Conservation (phyloP, 2,329 filamentous ascomycete genomes). For the Penicillium sclerotigenum region DNA sequence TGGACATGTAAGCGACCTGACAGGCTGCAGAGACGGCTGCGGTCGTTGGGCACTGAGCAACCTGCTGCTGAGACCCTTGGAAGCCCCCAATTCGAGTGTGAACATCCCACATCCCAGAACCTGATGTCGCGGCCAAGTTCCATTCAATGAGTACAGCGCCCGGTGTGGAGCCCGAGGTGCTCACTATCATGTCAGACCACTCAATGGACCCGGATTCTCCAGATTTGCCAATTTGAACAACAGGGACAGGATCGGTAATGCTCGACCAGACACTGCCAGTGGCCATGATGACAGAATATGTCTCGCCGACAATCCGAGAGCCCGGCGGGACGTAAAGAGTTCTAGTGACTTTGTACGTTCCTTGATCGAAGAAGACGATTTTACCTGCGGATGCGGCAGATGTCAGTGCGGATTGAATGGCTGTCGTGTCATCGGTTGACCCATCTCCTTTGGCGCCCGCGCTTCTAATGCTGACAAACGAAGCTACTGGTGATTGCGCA, state of each 20-base stretch:
- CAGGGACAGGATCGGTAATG: conserved; percentile 58
- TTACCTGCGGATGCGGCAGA: conserved; percentile 48
- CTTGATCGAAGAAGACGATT: conserved; percentile 57
- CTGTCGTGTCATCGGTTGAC: conserved; percentile 57
- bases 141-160: conserved; percentile 71
- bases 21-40: conserved; percentile 36
- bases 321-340: conserved; percentile 50
- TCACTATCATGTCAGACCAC: conserved; percentile 69
- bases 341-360: conserved; percentile 50
- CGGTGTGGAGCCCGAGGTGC: conserved; percentile 62
- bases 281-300: conserved; percentile 55
- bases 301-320: conserved; percentile 55
- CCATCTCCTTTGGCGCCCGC: conserved; percentile 53
- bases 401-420: conserved; percentile 57
- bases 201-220: conserved; percentile 66
- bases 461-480: conserved; percentile 46
- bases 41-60: conserved; percentile 44
- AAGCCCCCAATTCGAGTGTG: conserved; percentile 54
- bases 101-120: conserved; percentile 57
- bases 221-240: conserved; percentile 64
- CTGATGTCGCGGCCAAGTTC: conserved; percentile 57
- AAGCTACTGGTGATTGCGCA: conserved; percentile 34
- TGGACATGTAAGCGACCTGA: conserved; percentile 36
- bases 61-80: conserved; percentile 47
- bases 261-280: conserved; percentile 57